A percentile compares a stretch with the other conserved stretches of the same genome.
Evolutionary conservation across 352 stramenopile species (phyloP).

Genomic region (Globisporangium sylvaticum): DNA sequence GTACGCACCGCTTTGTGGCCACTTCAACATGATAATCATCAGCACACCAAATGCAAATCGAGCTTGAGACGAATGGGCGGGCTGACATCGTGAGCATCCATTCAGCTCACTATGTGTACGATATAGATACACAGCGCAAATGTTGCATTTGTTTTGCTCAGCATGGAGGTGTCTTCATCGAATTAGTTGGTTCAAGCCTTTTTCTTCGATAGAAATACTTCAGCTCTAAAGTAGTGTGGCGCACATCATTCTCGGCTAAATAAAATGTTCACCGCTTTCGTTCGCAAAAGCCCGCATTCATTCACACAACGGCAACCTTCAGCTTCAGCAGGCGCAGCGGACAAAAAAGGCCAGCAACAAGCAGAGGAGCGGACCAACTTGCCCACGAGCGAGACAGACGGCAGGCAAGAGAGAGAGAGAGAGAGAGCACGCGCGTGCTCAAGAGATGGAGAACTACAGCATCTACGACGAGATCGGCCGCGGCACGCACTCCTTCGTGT

Average conservation of each 20-base stretch:
- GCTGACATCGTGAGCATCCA: neutral
- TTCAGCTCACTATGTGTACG: too few species aligned
- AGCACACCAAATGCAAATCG: neutral
- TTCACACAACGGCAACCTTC: neutral
- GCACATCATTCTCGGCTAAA: neutral
- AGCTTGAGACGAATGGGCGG: neutral
- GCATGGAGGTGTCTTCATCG: neutral
- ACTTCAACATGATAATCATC: neutral
- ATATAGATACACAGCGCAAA: too few species aligned
- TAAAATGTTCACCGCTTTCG: neutral
- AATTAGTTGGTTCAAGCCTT: neutral
- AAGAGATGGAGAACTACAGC: conserved; percentile 94
- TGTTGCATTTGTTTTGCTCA: neutral
- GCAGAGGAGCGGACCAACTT: neutral
- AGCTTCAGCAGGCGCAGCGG: neutral
- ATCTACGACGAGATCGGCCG: conserved; percentile 93
- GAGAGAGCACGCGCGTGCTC: too few species aligned
- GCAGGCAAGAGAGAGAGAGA: neutral
- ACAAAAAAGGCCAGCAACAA: neutral
- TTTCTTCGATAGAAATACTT: neutral
- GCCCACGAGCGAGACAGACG: neutral
- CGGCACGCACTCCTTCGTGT: conserved; percentile 90
- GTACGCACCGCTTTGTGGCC: neutral
- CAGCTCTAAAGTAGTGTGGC: neutral
- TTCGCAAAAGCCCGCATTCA: neutral